Base-by-base conservation (phyloP, 345 rosid genomes). In the Eucalyptus marginata region DNA sequence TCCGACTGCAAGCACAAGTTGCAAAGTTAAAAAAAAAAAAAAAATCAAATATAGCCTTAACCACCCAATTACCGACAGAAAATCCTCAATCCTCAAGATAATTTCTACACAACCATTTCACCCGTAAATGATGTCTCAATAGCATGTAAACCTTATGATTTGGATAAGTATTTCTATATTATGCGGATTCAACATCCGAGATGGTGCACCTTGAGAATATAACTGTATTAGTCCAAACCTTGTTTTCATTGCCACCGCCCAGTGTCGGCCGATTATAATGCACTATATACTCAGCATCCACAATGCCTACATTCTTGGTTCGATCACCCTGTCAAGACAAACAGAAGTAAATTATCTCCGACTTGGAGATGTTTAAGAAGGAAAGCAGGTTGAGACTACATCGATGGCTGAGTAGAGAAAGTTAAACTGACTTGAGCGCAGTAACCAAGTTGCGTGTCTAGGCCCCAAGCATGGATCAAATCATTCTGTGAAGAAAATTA, bases 381-480 rank as follows among this genome's bases (percentile, higher is more conserved):
- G 85, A 54, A 58, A 87, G 50, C 56, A 52, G 64, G 43, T 22
- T 14, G 50, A 44, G 56, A 54, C 33, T 18, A 50, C 29, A 10
- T 16, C 10, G 18, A 54, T 15, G 5, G 27, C 20, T 84, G 16
- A 46, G n/a, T 10, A 36, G 66, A 25, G 27, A 46, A 86, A 13
- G 17, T 36, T 56, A 36, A 89, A 90, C 95, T 94, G 91, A 87
- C 97, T 95, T 94, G 94, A 86, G 94, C 95, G 88, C 97, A 95
- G 86, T 95, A 95, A 62, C 97, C 96, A 22, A 95, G 96, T 89
- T 90, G 96, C 59, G 89, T 93, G 88, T 95, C 97, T 40, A 95
- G 93, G 50, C 96, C 97, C 97, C 97, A 95, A 52, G 97, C 96
- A 91, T 95, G 95, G 87, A 95, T 94, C 91, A 95, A 92, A 88